phyloP scores from a whole-genome alignment of 106 monocot species.

The Posidonia australis region DNA sequence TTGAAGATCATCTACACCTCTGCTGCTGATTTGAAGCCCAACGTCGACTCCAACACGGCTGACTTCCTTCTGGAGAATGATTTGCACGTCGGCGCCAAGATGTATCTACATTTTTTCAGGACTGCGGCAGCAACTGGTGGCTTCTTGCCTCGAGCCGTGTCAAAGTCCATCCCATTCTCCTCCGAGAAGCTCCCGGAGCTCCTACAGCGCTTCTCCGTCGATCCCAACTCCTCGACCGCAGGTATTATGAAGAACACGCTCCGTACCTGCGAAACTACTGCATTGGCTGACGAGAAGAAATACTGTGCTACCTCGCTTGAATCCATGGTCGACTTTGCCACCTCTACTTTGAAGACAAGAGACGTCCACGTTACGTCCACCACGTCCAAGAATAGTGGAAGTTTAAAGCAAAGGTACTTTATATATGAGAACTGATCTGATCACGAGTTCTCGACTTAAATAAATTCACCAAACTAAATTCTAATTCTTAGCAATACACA shows the following conservation, averaged over 20 bases:
- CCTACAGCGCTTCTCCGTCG: background rate
- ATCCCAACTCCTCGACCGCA: background rate
- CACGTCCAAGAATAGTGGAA: background rate
- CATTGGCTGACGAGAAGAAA: background rate
- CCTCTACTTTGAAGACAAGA: background rate
- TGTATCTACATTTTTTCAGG: background rate
- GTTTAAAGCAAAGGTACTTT: conserved; percentile 21
- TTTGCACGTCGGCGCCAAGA: background rate
- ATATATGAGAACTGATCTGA: no score
- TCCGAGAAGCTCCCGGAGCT: background rate
- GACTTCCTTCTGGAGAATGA: background rate
- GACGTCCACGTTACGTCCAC: conserved; percentile 17
- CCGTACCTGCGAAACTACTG: background rate
- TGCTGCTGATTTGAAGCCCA: no score
- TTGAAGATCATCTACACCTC: no score
- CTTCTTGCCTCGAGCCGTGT: background rate
- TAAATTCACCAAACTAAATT: no score
- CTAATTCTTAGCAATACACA: no score
- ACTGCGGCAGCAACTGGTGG: background rate
- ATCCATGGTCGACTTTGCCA: conserved; percentile 13
- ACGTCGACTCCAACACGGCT: no score
- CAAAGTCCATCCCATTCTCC: conserved; percentile 8
- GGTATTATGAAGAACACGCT: conserved; percentile 26
- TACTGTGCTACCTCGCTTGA: conserved; percentile 11
- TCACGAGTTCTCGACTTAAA: no score